Evolutionary conservation across 352 stramenopile genomes (phyloP).

Genomic region (Pythium dissotocum): DNA sequence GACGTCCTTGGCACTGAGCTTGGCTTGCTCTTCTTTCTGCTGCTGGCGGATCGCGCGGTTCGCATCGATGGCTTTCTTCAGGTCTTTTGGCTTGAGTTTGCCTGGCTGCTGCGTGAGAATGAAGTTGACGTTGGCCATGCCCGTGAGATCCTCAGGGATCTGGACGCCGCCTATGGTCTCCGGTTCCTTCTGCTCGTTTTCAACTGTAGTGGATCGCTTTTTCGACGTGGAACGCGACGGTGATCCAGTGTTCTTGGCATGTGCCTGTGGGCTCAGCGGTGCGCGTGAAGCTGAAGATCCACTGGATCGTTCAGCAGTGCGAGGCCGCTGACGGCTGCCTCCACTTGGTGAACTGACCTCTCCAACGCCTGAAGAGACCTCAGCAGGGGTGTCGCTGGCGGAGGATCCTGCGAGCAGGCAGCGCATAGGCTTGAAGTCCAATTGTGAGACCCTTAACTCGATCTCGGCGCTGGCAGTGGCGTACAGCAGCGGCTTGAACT

Average conservation of each 20-base stretch:
- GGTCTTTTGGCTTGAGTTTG: slow-evolving; percentile 89
- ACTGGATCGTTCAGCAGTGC: not conserved
- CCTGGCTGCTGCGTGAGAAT: slow-evolving; percentile 87
- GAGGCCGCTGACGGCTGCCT: not conserved
- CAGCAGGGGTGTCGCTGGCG: slow-evolving; percentile 28
- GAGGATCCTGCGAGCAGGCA: slow-evolving; percentile 72
- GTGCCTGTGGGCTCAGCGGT: slow-evolving; percentile 5
- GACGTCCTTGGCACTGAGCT: slow-evolving; percentile 29
- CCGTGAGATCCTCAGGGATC: slow-evolving; percentile 67
- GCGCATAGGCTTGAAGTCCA: slow-evolving; percentile 65
- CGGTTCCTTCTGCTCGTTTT: slow-evolving; percentile 19
- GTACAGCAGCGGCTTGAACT: slow-evolving; percentile 67
- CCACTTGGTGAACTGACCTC: not conserved
- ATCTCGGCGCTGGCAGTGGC: slow-evolving; percentile 70
- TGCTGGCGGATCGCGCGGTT: slow-evolving; percentile 65
- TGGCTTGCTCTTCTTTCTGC: slow-evolving; percentile 68
- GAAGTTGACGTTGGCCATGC: slow-evolving; percentile 71
- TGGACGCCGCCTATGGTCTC: slow-evolving; percentile 59
- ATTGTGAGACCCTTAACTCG: slow-evolving; percentile 72
- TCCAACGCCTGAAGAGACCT: not conserved
- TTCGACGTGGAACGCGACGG: slow-evolving; percentile 7
- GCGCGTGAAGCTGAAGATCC: not conserved
- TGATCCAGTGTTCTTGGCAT: slow-evolving; percentile 13
- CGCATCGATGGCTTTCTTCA: slow-evolving; percentile 86
- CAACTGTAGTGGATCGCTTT: not conserved